Conservation (phyloP, 129 eudicot genomes). For the Helianthus tuberosus region DNA sequence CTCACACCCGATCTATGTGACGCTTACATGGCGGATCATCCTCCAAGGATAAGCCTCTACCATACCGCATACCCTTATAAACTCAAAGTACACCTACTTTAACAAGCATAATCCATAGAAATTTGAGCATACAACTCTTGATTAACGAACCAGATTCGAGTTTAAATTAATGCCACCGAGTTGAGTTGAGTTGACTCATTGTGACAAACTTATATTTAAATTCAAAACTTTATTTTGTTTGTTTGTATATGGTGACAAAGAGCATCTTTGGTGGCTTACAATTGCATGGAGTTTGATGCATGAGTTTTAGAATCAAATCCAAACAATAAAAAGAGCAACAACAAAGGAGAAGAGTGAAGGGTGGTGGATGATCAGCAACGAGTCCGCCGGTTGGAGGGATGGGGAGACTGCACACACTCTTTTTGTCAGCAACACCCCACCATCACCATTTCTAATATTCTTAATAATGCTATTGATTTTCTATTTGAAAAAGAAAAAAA, state of each 20-base stretch:
- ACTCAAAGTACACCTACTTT: too few species aligned
- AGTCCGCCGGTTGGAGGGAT: conserved; percentile 49
- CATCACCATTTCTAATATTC: background rate
- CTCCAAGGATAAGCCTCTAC: too few species aligned
- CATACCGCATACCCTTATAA: too few species aligned
- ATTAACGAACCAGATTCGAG: too few species aligned
- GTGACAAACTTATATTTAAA: too few species aligned
- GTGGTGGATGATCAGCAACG: conserved; percentile 38
- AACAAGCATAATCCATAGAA: too few species aligned
- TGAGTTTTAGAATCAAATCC: conserved; percentile 42
- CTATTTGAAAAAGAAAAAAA: background rate
- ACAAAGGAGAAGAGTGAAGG: background rate
- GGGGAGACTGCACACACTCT: background rate
- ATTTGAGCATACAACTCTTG: too few species aligned
- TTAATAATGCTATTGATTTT: background rate
- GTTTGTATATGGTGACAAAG: conserved; percentile 30
- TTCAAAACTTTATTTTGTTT: background rate
- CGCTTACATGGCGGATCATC: too few species aligned
- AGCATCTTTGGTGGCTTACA: conserved; percentile 30
- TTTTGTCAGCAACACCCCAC: background rate
- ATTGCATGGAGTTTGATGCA: conserved; percentile 21
- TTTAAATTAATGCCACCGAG: too few species aligned
- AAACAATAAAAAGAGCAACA: conserved; percentile 12
- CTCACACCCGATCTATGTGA: too few species aligned
- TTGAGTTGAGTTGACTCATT: too few species aligned